Percentiles rank a stretch among this genome's conserved stretches.
Conservation (phyloP, 2,329 filamentous ascomycete species). For the Chrysoporthe cubensis region DNA sequence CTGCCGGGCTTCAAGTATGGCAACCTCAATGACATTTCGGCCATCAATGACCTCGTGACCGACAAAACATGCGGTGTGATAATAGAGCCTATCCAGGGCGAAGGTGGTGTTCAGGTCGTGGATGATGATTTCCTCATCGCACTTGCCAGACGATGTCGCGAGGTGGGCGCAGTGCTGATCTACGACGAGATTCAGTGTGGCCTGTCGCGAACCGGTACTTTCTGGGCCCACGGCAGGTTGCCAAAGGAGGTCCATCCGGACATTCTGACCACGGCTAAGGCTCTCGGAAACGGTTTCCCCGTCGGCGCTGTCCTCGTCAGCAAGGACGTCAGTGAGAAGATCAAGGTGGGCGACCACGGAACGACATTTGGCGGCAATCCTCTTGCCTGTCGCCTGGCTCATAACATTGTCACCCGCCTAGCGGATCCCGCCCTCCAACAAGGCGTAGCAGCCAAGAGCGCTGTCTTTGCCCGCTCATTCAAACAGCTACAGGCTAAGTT, state of each 20-base stretch:
- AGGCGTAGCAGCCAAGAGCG: slow-evolving; percentile 68
- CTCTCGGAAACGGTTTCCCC: slow-evolving; percentile 93
- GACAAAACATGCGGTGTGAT: slow-evolving; percentile 91
- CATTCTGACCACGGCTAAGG: slow-evolving; percentile 92
- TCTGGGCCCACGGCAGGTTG: slow-evolving; percentile 86
- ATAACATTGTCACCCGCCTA: slow-evolving; percentile 81
- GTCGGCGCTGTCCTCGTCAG: slow-evolving; percentile 79
- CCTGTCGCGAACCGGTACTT: slow-evolving; percentile 78
- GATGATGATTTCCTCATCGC: slow-evolving; percentile 81
- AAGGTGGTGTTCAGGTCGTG: slow-evolving; percentile 88
- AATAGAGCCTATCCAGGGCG: slow-evolving; percentile 95
- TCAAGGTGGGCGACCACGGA: slow-evolving; percentile 76
- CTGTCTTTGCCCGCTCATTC: slow-evolving; percentile 54
- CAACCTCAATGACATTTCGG: slow-evolving; percentile 78
- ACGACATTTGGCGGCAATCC: slow-evolving; percentile 96
- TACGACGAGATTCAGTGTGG: slow-evolving; percentile 99
- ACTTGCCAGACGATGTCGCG: slow-evolving; percentile 81
- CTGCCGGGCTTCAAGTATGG: slow-evolving; percentile 90
- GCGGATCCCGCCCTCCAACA: slow-evolving; percentile 71
- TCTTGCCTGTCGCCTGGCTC: slow-evolving; percentile 79
- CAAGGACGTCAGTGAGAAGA: slow-evolving; percentile 66
- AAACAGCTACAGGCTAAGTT: slow-evolving; percentile 50
- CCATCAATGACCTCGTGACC: slow-evolving; percentile 74
- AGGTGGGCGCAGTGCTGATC: slow-evolving; percentile 86
- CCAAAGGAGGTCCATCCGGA: slow-evolving; percentile 86